phyloP scores from a whole-genome alignment of 2,329 filamentous ascomycete species.

The Colletotrichum shisoi region DNA sequence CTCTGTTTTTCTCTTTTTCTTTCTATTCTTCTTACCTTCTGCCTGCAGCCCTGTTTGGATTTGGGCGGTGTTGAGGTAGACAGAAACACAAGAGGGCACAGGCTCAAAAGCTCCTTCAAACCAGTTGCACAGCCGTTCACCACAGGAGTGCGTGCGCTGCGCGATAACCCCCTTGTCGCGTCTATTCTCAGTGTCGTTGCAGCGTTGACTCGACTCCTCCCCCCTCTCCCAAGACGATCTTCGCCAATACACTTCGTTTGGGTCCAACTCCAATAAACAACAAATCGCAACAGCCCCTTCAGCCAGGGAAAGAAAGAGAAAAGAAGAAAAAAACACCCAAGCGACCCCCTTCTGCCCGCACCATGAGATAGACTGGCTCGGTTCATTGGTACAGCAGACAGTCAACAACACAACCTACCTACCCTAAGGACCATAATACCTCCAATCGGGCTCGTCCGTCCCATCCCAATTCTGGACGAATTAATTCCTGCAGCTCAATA shows the following conservation, averaged over 20 bases:
- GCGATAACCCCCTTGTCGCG: conserved; percentile 31
- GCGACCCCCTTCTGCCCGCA: conserved; percentile 43
- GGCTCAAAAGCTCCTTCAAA: conserved; percentile 24
- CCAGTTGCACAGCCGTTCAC: conserved; percentile 33
- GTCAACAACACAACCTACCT: conserved; percentile 19
- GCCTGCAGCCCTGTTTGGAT: conserved; percentile 27
- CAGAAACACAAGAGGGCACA: conserved; percentile 28
- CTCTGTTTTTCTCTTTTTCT: neutral
- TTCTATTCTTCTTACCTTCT: conserved; percentile 4
- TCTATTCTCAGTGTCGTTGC: conserved; percentile 24
- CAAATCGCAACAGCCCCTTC: conserved; percentile 46
- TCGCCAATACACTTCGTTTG: conserved; percentile 19
- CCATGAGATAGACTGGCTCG: conserved; percentile 55
- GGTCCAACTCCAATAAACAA: conserved; percentile 44
- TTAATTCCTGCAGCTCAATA: conserved; percentile 38
- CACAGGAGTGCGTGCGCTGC: conserved; percentile 28
- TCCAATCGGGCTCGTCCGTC: conserved; percentile 35
- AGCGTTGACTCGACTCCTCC: conserved; percentile 22
- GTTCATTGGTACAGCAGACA: conserved; percentile 49
- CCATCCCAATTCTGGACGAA: conserved; percentile 34
- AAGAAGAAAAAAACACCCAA: conserved; percentile 11
- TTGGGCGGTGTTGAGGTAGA: conserved; percentile 23
- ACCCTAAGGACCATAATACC: conserved; percentile 35
- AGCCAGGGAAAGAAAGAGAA: neutral
- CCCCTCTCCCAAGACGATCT: conserved; percentile 24